A percentile compares a stretch with the other conserved stretches of the same genome.
These are phyloP conservation scores for Bryum argenteum DNA, from an alignment of 225 moss, liverwort and hornwort species.

Conservation along the genomic window DNA sequence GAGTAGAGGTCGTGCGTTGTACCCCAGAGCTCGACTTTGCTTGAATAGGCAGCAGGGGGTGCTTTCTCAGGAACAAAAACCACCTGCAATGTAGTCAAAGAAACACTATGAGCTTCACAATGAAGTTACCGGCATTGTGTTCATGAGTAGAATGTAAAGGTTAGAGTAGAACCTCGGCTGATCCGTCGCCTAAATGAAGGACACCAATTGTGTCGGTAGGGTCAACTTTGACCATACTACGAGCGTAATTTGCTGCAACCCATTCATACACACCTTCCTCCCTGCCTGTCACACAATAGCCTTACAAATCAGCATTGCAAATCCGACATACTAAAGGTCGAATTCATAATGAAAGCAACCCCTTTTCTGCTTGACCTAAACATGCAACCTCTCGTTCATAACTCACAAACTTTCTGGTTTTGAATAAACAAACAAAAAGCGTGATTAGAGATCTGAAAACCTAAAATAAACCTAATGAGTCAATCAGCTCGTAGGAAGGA, in stretches of 20 bases:
- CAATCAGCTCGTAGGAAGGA: no score
- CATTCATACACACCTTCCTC: constrained; percentile 61
- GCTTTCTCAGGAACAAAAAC: constrained; percentile 38
- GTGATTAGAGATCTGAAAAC: neutral
- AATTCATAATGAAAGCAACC: neutral
- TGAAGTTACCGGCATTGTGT: neutral
- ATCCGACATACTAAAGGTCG: no score
- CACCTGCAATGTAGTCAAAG: constrained; percentile 36
- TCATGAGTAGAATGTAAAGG: constrained; percentile 9
- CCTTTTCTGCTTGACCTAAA: neutral
- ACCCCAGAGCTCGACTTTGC: constrained; percentile 37
- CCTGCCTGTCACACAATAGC: constrained; percentile 45
- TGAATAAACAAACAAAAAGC: no score
- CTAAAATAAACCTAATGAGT: neutral
- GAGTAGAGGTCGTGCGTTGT: constrained; percentile 45
- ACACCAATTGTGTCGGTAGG: constrained; percentile 44
- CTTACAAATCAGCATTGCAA: neutral
- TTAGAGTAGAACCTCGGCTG: constrained; percentile 45
- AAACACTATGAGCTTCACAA: neutral
- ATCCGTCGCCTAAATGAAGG: constrained; percentile 44
- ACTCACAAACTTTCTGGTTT: no score
- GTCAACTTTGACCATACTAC: constrained; percentile 27
- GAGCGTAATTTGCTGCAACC: constrained; percentile 59
- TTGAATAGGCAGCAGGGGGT: constrained; percentile 36
- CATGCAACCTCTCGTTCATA: no score